Conservation (phyloP, 495 filamentous ascomycete species). For the Hypomontagnella monticulosa region DNA sequence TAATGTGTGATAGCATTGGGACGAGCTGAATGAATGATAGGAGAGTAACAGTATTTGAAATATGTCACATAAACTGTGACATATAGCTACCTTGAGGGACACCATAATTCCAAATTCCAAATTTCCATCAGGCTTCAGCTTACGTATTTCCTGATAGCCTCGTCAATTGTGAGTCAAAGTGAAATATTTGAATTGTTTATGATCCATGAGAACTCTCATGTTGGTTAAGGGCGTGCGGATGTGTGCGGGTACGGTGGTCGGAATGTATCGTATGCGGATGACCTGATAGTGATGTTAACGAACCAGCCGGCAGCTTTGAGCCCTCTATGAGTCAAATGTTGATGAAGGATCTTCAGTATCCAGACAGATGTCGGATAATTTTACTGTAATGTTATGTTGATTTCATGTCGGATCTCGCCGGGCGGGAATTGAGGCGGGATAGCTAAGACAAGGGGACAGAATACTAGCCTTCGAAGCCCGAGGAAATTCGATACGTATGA, state of each 20-base stretch:
- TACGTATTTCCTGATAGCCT: slow-evolving; percentile 7
- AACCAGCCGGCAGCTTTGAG: background rate
- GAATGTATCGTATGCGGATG: no score
- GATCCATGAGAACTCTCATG: background rate
- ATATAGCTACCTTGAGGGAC: background rate
- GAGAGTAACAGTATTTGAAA: slow-evolving; percentile 29
- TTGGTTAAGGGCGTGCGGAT: background rate
- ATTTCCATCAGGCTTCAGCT: background rate
- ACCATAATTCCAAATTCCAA: slow-evolving; percentile 30
- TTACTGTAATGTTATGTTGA: background rate
- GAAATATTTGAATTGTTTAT: slow-evolving; percentile 19
- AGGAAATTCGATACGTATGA: slow-evolving; percentile 16
- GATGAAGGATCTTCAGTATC: background rate
- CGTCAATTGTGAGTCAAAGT: slow-evolving; percentile 15
- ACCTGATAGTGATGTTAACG: no score
- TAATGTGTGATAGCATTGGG: slow-evolving; percentile 13
- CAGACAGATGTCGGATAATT: background rate
- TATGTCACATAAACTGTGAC: slow-evolving; percentile 21
- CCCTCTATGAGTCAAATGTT: background rate
- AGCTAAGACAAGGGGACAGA: background rate
- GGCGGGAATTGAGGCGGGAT: slow-evolving; percentile 16
- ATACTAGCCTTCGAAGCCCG: slow-evolving; percentile 20
- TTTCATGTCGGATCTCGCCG: slow-evolving; percentile 7
- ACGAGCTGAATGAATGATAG: background rate
- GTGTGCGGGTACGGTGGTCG: no score